Evolutionary conservation across 176 grass and related monocot genomes (phyloP), one percentile per base, ranked within the genome.

Genomic region (Phoenix roebelenii): DNA sequence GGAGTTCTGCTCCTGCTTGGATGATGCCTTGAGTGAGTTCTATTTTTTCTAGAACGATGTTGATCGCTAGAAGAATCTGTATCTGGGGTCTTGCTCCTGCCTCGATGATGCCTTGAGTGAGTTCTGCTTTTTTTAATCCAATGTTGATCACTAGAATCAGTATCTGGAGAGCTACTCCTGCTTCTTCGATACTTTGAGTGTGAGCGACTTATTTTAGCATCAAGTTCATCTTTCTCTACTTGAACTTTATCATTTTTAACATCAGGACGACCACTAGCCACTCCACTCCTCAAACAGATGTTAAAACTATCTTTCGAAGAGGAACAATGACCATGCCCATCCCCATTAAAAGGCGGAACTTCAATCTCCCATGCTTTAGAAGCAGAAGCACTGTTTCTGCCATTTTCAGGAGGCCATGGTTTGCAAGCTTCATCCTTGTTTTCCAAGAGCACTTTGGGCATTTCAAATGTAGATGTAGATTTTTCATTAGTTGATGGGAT

Each of bases 61-160:
- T 7, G 67, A 70, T 80, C 84, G 72, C 73, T 66, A 58, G 80
- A 86, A 65, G 52, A 84, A 75, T 83, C 85, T 74, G 77, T 76
- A 44, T 64, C 86, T 52, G 78, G 55, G 26, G 55, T 62, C 67
- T 35, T 70, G 61, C 32, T 69, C 51, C 62, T 55, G 55, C 25
- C 51, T 52, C 32, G 25, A 63, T 60, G 57, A 60, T 68, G 67
- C 54, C 62, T 74, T 25, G 19, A 68, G 17, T 7, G 49, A 66
- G 58, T 53, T 29, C 23, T 58, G 44, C 26, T 64, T 81, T 70
- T 60, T 55, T 69, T 64, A 26, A 50, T 14, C 57, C 52, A 61
- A 23, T 44, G 57, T 10, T 74, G 67, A 70, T 82, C 87, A 75
- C 70, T 59, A 54, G 80, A 86, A 68, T 83, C 85, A 77, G 77